Percentiles rank a stretch among this genome's conserved stretches.
phyloP scores from a whole-genome alignment of 768 basidiomycete genomes.

The Mycena pura region DNA sequence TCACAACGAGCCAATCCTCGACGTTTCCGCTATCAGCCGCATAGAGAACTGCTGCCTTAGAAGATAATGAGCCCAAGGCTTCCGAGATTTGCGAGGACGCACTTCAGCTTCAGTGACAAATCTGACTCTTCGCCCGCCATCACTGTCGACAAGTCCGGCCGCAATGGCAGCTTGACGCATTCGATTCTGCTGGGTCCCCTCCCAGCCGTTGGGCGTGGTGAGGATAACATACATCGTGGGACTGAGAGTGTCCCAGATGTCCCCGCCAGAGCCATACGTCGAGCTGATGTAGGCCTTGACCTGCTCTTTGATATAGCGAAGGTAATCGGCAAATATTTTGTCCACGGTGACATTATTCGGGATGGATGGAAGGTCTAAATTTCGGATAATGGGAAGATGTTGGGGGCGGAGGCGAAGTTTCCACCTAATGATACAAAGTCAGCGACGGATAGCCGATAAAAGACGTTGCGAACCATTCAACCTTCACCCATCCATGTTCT shows the following conservation, averaged over 20 bases:
- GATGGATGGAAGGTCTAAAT: slow-evolving; percentile 24
- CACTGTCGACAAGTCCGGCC: slow-evolving; percentile 26
- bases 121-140: slow-evolving; percentile 24
- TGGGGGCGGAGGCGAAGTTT: slow-evolving; percentile 28
- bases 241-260: slow-evolving; percentile 25
- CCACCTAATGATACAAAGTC: slow-evolving; percentile 19
- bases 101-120: slow-evolving; percentile 32
- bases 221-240: slow-evolving; percentile 30
- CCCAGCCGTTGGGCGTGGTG: slow-evolving; percentile 34
- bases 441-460: not conserved
- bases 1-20: slow-evolving; percentile 28
- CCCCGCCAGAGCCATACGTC: slow-evolving; percentile 20
- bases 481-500: slow-evolving; percentile 20
- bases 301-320: slow-evolving; percentile 27
- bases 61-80: not conserved
- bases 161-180: slow-evolving; percentile 31
- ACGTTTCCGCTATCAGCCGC: slow-evolving; percentile 30
- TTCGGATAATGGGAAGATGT: slow-evolving; percentile 29
- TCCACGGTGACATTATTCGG: slow-evolving; percentile 19
- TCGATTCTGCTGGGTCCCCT: slow-evolving; percentile 27
- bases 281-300: slow-evolving; percentile 25
- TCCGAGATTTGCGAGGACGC: not conserved
- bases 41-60: slow-evolving; percentile 29
- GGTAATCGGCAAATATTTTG: slow-evolving; percentile 25
- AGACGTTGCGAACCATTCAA: slow-evolving; percentile 12